These are phyloP conservation scores for Vitellaria paradoxa DNA, from an alignment of 179 eudicot genomes.

Conservation along the genomic window DNA sequence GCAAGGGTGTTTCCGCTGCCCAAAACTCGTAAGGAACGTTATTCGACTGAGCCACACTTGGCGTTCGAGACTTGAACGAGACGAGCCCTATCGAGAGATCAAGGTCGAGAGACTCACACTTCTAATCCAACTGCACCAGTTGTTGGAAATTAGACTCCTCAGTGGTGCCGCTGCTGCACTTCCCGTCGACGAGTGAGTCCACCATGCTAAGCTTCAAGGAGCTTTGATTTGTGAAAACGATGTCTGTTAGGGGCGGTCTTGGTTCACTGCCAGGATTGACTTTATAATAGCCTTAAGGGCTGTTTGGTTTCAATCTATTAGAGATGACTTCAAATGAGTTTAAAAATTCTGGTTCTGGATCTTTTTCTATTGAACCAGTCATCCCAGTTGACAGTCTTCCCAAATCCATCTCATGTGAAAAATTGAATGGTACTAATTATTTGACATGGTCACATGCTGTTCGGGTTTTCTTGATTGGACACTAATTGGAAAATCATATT, in stretches of 20 bases:
- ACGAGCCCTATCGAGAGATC: slow-evolving; percentile 62
- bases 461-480: no score
- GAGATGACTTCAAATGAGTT: no score
- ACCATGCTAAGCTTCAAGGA: slow-evolving; percentile 13
- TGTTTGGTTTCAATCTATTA: no score
- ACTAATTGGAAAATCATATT: no score
- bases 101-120: slow-evolving; percentile 28
- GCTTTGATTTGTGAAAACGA: background rate
- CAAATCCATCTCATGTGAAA: no score
- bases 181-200: slow-evolving; percentile 37
- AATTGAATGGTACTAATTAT: no score
- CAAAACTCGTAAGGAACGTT: slow-evolving; percentile 2
- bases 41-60: slow-evolving; percentile 20
- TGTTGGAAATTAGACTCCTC: slow-evolving; percentile 31
- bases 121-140: background rate
- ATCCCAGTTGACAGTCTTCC: no score
- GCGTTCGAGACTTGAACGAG: slow-evolving; percentile 30
- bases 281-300: no score
- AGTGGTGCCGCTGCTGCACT: slow-evolving; percentile 60
- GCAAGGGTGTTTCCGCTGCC: slow-evolving; percentile 16
- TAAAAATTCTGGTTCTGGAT: no score
- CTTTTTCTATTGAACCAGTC: no score
- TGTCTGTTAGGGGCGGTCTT: slow-evolving; percentile 2
- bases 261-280: no score
- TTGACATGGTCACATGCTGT: no score